Evolutionary conservation across 225 moss, liverwort and hornwort species (phyloP).

Genomic region (Antitrichia curtipendula): DNA sequence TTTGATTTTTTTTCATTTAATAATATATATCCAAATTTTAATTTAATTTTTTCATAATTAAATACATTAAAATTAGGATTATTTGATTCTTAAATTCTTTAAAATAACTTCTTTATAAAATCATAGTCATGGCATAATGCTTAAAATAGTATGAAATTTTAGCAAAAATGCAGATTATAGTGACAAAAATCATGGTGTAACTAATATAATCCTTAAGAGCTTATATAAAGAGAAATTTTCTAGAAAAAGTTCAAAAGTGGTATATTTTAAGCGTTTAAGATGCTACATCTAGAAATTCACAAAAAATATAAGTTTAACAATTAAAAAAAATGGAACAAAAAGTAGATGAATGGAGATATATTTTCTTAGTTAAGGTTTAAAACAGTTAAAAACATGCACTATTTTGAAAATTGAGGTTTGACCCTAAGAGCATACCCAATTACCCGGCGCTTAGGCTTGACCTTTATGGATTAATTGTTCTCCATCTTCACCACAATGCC

Average conservation of each 20-base stretch:
- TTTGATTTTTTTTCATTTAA: not conserved
- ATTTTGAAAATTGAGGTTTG: not conserved
- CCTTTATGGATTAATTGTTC: too few species aligned
- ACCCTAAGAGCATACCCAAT: not conserved
- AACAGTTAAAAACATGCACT: not conserved
- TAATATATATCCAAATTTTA: too few species aligned
- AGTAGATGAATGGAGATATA: too few species aligned
- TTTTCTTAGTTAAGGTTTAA: too few species aligned
- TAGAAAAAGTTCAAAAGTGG: not conserved
- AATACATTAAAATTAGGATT: not conserved
- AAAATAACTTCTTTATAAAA: not conserved
- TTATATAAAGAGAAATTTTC: accelerated
- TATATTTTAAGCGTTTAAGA: too few species aligned
- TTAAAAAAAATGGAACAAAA: too few species aligned
- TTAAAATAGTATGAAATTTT: not conserved
- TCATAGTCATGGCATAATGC: not conserved
- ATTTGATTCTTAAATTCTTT: not conserved
- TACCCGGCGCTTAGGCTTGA: too few species aligned
- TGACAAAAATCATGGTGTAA: not conserved
- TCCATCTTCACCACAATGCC: too few species aligned
- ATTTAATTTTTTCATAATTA: too few species aligned
- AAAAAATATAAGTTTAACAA: too few species aligned
- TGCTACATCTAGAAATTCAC: too few species aligned
- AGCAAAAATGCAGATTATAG: not conserved
- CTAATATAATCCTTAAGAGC: accelerated